Percentiles rank a stretch among this genome's conserved stretches.
phyloP scores from a whole-genome alignment of 2,329 filamentous ascomycete species.

The Pseudogymnoascus sp. region DNA sequence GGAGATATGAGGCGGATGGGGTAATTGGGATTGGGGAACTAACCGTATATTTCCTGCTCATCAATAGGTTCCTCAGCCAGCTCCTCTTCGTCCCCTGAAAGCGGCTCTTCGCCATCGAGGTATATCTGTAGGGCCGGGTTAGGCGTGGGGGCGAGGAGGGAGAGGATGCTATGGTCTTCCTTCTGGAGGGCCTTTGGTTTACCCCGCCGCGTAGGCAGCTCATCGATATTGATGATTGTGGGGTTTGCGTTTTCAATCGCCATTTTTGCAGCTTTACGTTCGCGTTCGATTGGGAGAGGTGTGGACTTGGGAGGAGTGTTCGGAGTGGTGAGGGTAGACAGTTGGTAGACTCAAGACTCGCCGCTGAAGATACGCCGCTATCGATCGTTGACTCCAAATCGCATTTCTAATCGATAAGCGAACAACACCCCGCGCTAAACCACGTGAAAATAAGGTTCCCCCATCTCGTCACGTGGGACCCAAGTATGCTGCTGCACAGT shows the following conservation, averaged over 20 bases:
- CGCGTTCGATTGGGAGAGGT: background rate
- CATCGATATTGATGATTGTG: conserved; percentile 77
- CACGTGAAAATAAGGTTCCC: background rate
- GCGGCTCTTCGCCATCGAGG: conserved; percentile 24
- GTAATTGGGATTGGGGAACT: conserved; percentile 11
- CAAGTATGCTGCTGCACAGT: background rate
- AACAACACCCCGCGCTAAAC: background rate
- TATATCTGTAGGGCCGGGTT: conserved; percentile 14
- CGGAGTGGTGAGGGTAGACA: no score
- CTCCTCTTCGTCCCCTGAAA: conserved; percentile 44
- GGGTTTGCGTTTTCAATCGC: conserved; percentile 74
- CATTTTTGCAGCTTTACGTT: background rate
- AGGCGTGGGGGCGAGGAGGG: conserved; percentile 20
- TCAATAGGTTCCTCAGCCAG: conserved; percentile 76
- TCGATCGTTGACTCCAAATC: background rate
- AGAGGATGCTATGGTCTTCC: conserved; percentile 19
- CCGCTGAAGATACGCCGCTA: background rate
- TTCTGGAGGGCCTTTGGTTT: conserved; percentile 39
- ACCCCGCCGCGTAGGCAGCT: conserved; percentile 72
- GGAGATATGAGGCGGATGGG: background rate
- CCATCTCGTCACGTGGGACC: background rate
- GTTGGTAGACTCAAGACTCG: background rate
- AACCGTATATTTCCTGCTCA: conserved; percentile 94
- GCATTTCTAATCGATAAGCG: background rate
- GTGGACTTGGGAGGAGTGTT: background rate